Evolutionary conservation across 169 alveolate genomes (phyloP), one percentile per base, ranked within the genome.

Genomic region (Eimeria maxima): DNA sequence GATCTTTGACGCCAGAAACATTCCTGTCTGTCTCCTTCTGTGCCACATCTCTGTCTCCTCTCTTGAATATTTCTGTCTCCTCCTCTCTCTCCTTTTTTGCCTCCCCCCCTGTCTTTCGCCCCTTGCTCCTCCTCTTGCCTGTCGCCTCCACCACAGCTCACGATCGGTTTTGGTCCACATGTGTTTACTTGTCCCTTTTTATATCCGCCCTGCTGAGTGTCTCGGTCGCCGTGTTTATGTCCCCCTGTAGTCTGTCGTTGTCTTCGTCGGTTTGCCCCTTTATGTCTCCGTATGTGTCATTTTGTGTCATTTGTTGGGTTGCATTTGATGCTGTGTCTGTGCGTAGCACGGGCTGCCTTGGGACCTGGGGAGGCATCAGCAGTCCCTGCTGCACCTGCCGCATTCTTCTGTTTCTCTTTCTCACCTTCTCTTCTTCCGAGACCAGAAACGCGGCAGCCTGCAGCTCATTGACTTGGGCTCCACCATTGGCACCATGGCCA

Each of bases 331-430:
- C 45, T 97, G 38, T 42, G 76, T 22, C 29, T 27, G n/a, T 67
- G 38, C n/a, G 27, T 98, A 97, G 33, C 96, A 97, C 94, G 90
- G 97, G 33, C 97, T 98, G 81, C 99, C 99, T 18, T 98, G 99
- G 99, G 99, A 98, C 90, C 97, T 98, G 18, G 99, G 99, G 13
- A 96, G 99, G 50, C 99, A 98, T 94, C 97, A 96, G 76, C 98
- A 98, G 93, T 97, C 99, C 47, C 97, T 98, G 89, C 88, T 98
- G 50, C 99, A 98, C 88, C 95, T 98, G 89, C 98, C 99, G 2
- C 99, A 98, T 96, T 97, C 99, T 0, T 98, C 99, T 18, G 99
- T 98, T 38, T 98, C 99, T 3, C 97, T 98, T 38, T 97, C 98
- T 10, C 99, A 98, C 95, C 96, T 98, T 67, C 80, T 98, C 42